phyloP scores from a whole-genome alignment of 2,329 filamentous ascomycete species.

The Zarea fungicola region DNA sequence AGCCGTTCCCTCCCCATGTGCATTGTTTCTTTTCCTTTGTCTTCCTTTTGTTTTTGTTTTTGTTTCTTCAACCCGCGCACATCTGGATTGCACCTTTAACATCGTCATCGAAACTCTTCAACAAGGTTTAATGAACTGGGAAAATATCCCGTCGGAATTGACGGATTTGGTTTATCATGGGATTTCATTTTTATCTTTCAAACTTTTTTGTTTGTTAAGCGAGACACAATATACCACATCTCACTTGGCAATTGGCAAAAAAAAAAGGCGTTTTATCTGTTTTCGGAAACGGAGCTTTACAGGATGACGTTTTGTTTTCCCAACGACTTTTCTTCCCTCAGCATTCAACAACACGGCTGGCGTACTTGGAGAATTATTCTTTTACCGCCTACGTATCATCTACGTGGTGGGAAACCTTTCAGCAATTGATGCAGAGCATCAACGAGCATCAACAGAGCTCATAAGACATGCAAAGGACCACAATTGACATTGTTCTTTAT shows the following conservation, averaged over 20 bases:
- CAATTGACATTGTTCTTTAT: background rate
- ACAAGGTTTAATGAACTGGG: slow-evolving; percentile 10
- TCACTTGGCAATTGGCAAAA: slow-evolving; percentile 12
- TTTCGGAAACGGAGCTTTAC: background rate
- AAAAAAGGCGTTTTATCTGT: background rate
- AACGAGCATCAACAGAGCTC: background rate
- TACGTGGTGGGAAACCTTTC: background rate
- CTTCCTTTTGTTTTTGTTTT: no score
- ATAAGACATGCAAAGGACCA: background rate
- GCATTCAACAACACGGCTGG: slow-evolving; percentile 5
- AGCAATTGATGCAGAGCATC: background rate
- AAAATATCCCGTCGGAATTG: slow-evolving; percentile 8
- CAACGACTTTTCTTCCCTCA: background rate
- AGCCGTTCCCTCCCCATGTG: background rate
- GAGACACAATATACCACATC: slow-evolving; percentile 13
- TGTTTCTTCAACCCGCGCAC: background rate
- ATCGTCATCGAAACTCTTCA: slow-evolving; percentile 11
- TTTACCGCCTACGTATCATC: background rate
- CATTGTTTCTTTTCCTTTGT: background rate
- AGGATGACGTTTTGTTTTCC: background rate
- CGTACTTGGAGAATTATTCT: background rate
- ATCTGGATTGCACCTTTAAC: slow-evolving; percentile 10
- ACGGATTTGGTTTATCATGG: slow-evolving; percentile 6
- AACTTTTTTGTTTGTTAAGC: slow-evolving; percentile 11
- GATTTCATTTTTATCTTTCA: slow-evolving; percentile 13